Conservation (phyloP, 2,329 filamentous ascomycete genomes). For the Pseudopyricularia javanii region DNA sequence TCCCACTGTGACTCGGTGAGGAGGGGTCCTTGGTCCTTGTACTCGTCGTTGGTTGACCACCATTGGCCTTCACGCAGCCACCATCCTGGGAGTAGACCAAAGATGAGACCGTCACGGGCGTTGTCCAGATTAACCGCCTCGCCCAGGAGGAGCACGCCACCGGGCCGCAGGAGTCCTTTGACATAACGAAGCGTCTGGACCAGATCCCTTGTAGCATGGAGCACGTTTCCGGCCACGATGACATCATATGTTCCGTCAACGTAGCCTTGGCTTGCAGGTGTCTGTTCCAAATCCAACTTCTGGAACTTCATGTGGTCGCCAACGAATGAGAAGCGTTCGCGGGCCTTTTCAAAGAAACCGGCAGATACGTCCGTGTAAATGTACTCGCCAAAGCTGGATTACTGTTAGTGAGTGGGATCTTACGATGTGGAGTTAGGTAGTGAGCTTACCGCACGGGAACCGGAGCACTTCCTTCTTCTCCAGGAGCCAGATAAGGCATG, state of each 20-base stretch:
- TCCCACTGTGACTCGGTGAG: slow-evolving; percentile 2
- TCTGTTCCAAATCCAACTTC: slow-evolving; percentile 19
- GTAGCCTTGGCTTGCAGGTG: slow-evolving; percentile 14
- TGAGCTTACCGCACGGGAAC: background rate
- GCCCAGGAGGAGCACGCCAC: slow-evolving; percentile 9
- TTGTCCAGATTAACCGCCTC: slow-evolving; percentile 5
- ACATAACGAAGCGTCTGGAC: slow-evolving; percentile 11
- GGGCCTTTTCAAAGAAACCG: slow-evolving; percentile 21
- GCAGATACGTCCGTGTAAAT: slow-evolving; percentile 26
- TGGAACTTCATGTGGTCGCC: slow-evolving; percentile 16
- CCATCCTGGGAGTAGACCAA: slow-evolving; percentile 18
- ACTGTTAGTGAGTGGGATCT: background rate
- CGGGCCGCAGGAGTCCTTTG: slow-evolving; percentile 16
- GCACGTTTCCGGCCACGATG: slow-evolving; percentile 12
- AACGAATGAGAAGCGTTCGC: slow-evolving; percentile 11
- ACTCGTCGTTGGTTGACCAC: background rate
- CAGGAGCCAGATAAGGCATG: background rate
- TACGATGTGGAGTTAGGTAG: background rate
- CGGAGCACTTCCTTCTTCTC: background rate
- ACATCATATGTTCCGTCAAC: slow-evolving; percentile 13
- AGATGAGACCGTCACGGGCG: slow-evolving; percentile 8
- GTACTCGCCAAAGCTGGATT: slow-evolving; percentile 10
- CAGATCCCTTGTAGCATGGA: slow-evolving; percentile 17
- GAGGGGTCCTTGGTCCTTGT: background rate
- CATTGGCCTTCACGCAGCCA: slow-evolving; percentile 15